phyloP scores from a whole-genome alignment of 148 eudicot species.

The Silene latifolia region DNA sequence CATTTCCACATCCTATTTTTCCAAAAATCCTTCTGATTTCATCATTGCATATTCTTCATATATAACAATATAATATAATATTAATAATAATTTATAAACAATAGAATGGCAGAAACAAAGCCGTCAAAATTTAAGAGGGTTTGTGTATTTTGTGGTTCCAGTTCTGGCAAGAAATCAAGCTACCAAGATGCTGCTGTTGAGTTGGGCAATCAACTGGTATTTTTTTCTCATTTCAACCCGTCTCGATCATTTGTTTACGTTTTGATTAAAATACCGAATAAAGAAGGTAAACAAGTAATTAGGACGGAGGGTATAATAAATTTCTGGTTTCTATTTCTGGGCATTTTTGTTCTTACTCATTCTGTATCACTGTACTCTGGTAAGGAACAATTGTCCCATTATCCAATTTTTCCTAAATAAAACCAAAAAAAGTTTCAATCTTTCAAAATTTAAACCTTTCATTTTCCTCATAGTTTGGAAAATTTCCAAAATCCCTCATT shows the following conservation, averaged over 20 bases:
- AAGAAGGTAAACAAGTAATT: too few species aligned
- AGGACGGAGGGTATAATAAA: neutral
- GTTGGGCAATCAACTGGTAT: slow-evolving; percentile 36
- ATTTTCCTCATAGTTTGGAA: slow-evolving; percentile 10
- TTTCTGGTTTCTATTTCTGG: neutral
- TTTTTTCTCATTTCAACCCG: neutral
- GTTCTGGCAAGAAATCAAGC: slow-evolving; percentile 36
- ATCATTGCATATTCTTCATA: neutral
- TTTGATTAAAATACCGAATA: too few species aligned
- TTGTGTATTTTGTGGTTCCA: slow-evolving; percentile 37
- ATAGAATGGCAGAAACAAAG: slow-evolving; percentile 35
- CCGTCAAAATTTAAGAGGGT: slow-evolving; percentile 35
- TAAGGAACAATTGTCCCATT: neutral
- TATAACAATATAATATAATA: neutral
- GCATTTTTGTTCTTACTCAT: neutral
- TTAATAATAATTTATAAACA: neutral
- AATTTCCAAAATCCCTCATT: slow-evolving; percentile 4
- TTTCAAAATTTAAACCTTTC: neutral
- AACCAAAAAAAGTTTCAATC: neutral
- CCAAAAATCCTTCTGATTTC: neutral
- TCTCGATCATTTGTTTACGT: neutral
- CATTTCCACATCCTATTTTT: slow-evolving; percentile 4
- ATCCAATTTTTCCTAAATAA: neutral
- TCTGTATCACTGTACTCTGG: neutral
- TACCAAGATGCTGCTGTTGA: slow-evolving; percentile 40